phyloP scores from a whole-genome alignment of 306 rosid species.

The Cucumis cinereus region DNA sequence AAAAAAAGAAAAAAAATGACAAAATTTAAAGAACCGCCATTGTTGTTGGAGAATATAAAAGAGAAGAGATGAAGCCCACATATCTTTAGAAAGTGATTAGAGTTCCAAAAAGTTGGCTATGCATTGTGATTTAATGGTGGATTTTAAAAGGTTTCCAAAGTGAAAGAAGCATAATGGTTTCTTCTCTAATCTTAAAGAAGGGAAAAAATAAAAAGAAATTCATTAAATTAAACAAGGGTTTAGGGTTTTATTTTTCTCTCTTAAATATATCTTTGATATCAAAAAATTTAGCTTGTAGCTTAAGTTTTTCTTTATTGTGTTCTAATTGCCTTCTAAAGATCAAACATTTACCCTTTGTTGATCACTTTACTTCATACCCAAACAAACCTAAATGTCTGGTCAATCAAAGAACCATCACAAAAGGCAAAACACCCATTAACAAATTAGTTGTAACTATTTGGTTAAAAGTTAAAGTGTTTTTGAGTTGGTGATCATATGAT shows the following conservation, averaged over 20 bases:
- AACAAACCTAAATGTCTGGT: neutral
- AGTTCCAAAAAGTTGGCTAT: conserved; percentile 42
- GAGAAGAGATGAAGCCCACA: conserved; percentile 6
- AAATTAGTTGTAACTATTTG: neutral
- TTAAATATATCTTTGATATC: conserved; percentile 23
- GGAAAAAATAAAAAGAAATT: conserved; percentile 5
- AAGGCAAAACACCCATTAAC: neutral
- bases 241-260: conserved; percentile 15
- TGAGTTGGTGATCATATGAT: neutral
- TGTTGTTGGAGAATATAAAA: neutral
- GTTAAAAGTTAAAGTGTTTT: neutral
- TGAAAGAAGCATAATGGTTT: conserved; percentile 27
- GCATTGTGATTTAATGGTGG: conserved; percentile 21
- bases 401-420: neutral
- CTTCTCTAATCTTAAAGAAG: conserved; percentile 18
- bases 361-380: neutral
- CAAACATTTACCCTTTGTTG: neutral
- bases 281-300: conserved; percentile 21
- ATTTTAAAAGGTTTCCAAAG: conserved; percentile 43
- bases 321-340: neutral
- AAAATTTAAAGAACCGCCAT: neutral
- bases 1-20: conserved; percentile 12
- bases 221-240: conserved; percentile 14
- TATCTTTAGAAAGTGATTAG: conserved; percentile 44
- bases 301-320: conserved; percentile 12